Evolutionary conservation across 371 early-diverging fungal species (phyloP), one percentile per base, ranked within the genome.

Genomic region (Apophysomyces elegans): DNA sequence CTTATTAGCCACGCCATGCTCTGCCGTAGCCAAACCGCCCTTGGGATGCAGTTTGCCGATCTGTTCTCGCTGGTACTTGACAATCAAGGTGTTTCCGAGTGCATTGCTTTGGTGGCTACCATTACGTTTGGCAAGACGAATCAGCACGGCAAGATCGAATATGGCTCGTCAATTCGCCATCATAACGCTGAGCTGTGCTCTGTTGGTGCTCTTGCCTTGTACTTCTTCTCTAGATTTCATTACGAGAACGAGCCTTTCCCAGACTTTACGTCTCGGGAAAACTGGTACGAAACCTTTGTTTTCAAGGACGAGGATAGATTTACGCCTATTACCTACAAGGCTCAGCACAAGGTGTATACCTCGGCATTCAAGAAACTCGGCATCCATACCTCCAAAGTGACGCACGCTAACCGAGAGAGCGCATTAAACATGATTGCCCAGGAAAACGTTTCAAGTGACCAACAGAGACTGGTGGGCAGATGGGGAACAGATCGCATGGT

Each of bases 401-500:
- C 59, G 7, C 59, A 66, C 32, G 57, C 56, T 1, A 66, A 61
- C 32, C 32, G 61, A 9, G 61, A 66, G 35, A 61, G 57, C 12
- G 56, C 61, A 0, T 6, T 66, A 16, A 66, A 66, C 37, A 61
- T 66, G 45, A 43, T 66, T 56, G 57, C 43, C 11, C 61, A 61
- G 16, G 57, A 66, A 9, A 36, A 36, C 21, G 57, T 61, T 11
- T 43, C 61, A 7, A 18, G 43, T 9, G 66, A 61, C n/a, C 61
- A 66, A 12, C 45, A 66, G 35, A 16, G 57, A 13, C 54, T 2
- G n/a, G 66, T 56, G 13, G 66, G 61, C 1, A 41, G 61, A 43
- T 66, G 61, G 66, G 66, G 61, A 1, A 61, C 57, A 8, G 66
- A 66, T 36, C 41, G 61, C 9, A 66, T 61, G 56, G 56, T 66